These are phyloP conservation scores for Sherardia arvensis DNA, from an alignment of 257 asterid genomes.

Conservation along the genomic window DNA sequence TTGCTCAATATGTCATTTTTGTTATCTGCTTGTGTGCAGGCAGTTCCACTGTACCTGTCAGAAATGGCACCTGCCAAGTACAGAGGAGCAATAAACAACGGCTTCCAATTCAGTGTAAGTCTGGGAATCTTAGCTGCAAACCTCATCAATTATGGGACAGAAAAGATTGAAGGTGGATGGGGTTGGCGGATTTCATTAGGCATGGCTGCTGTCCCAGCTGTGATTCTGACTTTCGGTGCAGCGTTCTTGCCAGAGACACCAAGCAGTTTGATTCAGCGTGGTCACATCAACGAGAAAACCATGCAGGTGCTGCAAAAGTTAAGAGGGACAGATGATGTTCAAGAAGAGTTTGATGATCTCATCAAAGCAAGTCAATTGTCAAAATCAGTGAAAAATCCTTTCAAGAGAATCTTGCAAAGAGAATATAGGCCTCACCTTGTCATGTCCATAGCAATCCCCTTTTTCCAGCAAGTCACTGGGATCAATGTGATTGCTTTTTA, in stretches of 20 bases:
- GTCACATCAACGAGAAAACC: conserved; percentile 26
- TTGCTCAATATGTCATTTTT: too few species aligned
- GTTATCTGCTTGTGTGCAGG: conserved; percentile 23
- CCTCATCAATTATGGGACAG: conserved; percentile 64
- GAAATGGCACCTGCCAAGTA: conserved; percentile 83
- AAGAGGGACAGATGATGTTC: conserved; percentile 50
- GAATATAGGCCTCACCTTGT: conserved; percentile 59
- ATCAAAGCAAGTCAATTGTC: conserved; percentile 40
- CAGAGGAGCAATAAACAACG: conserved; percentile 75
- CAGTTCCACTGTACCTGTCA: conserved; percentile 74
- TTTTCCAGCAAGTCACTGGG: conserved; percentile 80
- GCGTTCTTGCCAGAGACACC: conserved; percentile 80
- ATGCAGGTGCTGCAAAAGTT: conserved; percentile 35
- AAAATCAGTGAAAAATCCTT: conserved; percentile 31
- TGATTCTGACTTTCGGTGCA: conserved; percentile 45
- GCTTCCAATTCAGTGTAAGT: conserved; percentile 57
- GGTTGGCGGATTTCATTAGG: conserved; percentile 82
- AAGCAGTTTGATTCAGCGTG: conserved; percentile 55
- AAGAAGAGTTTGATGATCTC: conserved; percentile 55
- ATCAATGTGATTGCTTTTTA: conserved; percentile 72
- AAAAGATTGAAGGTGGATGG: conserved; percentile 47
- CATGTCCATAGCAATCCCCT: conserved; percentile 69
- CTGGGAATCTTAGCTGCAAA: conserved; percentile 52
- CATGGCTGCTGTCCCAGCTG: conserved; percentile 68
- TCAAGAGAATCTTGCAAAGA: conserved; percentile 28